These are phyloP conservation scores for Chalciporus chontae DNA, from an alignment of 768 basidiomycete species.

Conservation along the genomic window DNA sequence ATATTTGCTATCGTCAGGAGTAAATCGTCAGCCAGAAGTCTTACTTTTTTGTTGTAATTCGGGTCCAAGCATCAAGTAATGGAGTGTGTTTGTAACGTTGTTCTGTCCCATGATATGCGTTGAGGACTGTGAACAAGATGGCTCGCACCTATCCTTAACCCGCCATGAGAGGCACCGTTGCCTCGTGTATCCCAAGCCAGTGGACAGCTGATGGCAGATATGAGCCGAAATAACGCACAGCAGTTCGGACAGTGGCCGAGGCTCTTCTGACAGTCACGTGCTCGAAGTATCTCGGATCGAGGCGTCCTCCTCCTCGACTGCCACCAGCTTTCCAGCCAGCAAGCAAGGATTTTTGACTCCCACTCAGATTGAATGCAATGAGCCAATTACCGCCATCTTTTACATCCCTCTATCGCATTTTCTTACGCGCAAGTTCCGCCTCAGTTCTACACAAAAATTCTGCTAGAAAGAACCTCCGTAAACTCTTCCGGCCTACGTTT, in stretches of 20 bases:
- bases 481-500: constrained; percentile 54
- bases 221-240: neutral
- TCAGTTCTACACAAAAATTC: constrained; percentile 52
- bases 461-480: constrained; percentile 43
- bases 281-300: neutral
- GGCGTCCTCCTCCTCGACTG: neutral
- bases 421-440: constrained; percentile 52
- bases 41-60: no score
- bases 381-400: constrained; percentile 35
- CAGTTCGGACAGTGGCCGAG: no score
- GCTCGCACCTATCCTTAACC: neutral
- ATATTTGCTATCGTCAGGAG: constrained; percentile 5
- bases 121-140: neutral
- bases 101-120: neutral
- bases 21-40: no score
- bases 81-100: neutral
- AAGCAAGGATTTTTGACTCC: no score
- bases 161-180: neutral
- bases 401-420: constrained; percentile 57
- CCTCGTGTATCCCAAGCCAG: neutral
- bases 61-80: neutral
- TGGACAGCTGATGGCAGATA: no score
- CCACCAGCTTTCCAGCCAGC: no score
- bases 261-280: constrained; percentile 11
- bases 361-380: constrained; percentile 1